These are phyloP conservation scores for Beauveria asiatica DNA, from an alignment of 2,329 filamentous ascomycete genomes.

Conservation along the genomic window DNA sequence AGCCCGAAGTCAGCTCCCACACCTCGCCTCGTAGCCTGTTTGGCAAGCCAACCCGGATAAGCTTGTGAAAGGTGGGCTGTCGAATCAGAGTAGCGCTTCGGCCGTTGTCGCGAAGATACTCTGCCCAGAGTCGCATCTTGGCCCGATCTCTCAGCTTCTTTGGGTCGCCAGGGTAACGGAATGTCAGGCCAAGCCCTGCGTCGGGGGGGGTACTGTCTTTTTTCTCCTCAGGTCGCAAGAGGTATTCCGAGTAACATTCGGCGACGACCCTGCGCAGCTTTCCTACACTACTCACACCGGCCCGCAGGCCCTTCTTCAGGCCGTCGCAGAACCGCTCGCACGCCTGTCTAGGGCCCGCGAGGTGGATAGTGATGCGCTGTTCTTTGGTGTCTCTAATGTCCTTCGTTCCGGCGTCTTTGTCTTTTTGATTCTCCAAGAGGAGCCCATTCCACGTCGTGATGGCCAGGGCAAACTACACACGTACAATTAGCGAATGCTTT, in stretches of 20 bases:
- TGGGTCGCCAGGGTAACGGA: conserved; percentile 89
- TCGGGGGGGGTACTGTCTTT: conserved; percentile 60
- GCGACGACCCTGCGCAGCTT: conserved; percentile 71
- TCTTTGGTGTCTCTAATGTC: conserved; percentile 43
- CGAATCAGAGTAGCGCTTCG: conserved; percentile 86
- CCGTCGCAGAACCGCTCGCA: conserved; percentile 96
- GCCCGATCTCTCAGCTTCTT: conserved; percentile 89
- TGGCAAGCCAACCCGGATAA: conserved; percentile 89
- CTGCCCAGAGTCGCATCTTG: conserved; percentile 96
- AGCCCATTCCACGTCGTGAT: conserved; percentile 91
- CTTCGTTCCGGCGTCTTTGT: conserved; percentile 31
- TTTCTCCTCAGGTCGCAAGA: conserved; percentile 55
- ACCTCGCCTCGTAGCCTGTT: conserved; percentile 89
- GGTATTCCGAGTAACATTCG: conserved; percentile 88
- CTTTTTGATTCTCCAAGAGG: conserved; percentile 46
- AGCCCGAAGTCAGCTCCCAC: conserved; percentile 92
- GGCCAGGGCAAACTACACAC: conserved; percentile 68
- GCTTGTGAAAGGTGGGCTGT: conserved; percentile 94
- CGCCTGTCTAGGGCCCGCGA: conserved; percentile 77
- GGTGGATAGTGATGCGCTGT: conserved; percentile 84
- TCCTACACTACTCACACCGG: conserved; percentile 79
- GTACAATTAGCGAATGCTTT: background rate
- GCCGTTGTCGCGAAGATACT: conserved; percentile 92
- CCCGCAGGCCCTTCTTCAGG: conserved; percentile 79
- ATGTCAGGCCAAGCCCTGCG: conserved; percentile 84